Evolutionary conservation across 495 filamentous ascomycete species (phyloP).

Genomic region (Tirmania nivea): DNA sequence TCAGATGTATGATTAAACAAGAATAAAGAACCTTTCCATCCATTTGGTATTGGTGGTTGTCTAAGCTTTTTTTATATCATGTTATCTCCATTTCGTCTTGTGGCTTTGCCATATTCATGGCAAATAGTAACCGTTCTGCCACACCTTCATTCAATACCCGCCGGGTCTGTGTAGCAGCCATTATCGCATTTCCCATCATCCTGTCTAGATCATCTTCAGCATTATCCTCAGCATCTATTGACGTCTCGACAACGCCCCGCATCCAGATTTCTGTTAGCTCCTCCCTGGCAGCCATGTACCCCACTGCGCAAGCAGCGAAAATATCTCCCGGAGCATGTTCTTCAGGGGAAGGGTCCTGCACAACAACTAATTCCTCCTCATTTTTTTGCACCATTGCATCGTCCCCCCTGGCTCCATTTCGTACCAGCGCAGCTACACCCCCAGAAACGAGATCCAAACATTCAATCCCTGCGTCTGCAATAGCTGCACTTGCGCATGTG

Average conservation of each 20-base stretch:
- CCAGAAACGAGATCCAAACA: conserved; percentile 80
- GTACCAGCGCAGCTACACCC: conserved; percentile 65
- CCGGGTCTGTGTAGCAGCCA: conserved; percentile 14
- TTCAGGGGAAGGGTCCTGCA: conserved; percentile 65
- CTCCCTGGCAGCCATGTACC: conserved; percentile 65
- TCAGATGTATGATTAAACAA: too few species aligned
- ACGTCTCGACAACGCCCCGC: conserved; percentile 42
- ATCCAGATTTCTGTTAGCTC: conserved; percentile 90
- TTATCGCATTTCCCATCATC: conserved; percentile 24
- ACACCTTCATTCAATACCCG: conserved; percentile 17
- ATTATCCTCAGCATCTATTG: conserved; percentile 23
- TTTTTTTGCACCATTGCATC: too few species aligned
- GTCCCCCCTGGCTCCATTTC: conserved; percentile 18
- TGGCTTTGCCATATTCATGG: conserved; percentile 1
- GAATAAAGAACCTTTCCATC: too few species aligned
- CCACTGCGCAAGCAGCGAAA: conserved; percentile 66
- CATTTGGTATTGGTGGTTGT: too few species aligned
- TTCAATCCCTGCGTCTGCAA: conserved; percentile 88
- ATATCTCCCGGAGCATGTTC: conserved; percentile 47
- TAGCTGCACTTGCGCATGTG: conserved; percentile 82
- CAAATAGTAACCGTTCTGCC: conserved; percentile 11
- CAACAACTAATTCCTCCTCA: conserved; percentile 26
- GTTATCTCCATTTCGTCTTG: background rate
- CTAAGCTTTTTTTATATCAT: background rate
- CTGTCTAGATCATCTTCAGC: conserved; percentile 29